Evolutionary conservation across 345 rosid genomes (phyloP).

Genomic region (Eucalyptus cladocalyx): DNA sequence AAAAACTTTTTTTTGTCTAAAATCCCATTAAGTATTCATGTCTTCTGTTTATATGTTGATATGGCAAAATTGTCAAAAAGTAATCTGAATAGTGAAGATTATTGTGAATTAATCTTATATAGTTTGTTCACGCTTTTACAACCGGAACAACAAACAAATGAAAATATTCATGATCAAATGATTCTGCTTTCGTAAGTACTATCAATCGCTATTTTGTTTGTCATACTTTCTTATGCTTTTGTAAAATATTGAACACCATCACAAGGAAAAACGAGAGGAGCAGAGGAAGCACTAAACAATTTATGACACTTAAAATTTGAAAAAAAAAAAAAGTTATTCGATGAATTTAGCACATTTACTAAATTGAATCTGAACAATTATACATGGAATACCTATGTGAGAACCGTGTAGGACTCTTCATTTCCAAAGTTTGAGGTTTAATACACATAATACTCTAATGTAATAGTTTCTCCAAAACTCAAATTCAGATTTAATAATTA

Average conservation of each 20-base stretch:
- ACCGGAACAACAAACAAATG: not conserved
- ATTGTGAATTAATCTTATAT: not conserved
- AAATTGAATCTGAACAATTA: too few relatives aligned
- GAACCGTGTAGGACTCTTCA: too few relatives aligned
- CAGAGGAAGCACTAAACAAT: not conserved
- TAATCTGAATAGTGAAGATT: not conserved
- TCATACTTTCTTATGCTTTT: not conserved
- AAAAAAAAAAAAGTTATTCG: too few relatives aligned
- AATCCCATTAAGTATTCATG: not conserved
- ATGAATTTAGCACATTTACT: too few relatives aligned
- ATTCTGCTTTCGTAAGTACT: not conserved
- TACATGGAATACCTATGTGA: too few relatives aligned
- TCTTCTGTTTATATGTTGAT: not conserved
- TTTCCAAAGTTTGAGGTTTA: too few relatives aligned
- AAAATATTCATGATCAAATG: not conserved
- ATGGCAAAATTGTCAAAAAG: not conserved
- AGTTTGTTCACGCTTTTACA: not conserved
- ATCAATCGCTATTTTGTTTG: not conserved
- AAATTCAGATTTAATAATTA: too few relatives aligned
- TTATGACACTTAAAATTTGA: not conserved
- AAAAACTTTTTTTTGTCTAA: not conserved
- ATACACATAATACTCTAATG: too few relatives aligned
- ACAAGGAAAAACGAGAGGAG: not conserved
- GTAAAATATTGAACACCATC: not conserved
- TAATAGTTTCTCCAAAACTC: too few relatives aligned